These are phyloP conservation scores for Chlorella vulgaris DNA, from an alignment of 139 green algal genomes.

Conservation along the genomic window DNA sequence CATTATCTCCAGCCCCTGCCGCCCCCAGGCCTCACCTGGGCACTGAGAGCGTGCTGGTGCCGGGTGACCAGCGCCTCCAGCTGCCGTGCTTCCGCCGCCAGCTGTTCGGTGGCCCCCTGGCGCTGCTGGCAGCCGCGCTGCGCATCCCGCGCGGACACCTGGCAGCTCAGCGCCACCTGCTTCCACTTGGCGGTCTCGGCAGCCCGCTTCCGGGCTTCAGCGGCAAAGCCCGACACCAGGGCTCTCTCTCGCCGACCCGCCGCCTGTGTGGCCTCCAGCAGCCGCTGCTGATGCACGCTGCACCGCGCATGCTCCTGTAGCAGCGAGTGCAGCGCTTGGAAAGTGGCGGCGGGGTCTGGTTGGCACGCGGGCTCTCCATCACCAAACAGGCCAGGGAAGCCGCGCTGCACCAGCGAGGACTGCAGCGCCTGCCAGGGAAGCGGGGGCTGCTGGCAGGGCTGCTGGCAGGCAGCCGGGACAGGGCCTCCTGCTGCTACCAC, in stretches of 20 bases:
- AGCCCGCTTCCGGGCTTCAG: constrained; percentile 11
- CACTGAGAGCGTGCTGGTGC: constrained; percentile 5
- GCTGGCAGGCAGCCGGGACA: too few relatives aligned
- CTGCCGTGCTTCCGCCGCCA: background rate
- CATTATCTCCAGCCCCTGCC: background rate
- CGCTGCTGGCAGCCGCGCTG: background rate
- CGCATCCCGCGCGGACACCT: constrained; percentile 1
- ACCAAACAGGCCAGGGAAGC: constrained; percentile 12
- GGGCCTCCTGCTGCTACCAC: too few relatives aligned
- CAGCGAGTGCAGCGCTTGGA: background rate
- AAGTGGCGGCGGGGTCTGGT: background rate
- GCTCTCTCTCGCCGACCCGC: constrained; percentile 17
- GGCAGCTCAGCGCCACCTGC: constrained; percentile 25
- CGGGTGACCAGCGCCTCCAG: constrained; percentile 14
- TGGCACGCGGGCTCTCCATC: background rate
- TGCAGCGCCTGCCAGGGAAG: constrained; percentile 15
- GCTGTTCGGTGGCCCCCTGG: background rate
- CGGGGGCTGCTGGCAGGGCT: background rate
- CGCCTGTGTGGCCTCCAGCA: background rate
- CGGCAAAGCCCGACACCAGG: constrained; percentile 3
- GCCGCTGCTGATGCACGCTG: background rate
- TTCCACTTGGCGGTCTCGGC: constrained; percentile 32
- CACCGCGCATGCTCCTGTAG: constrained; percentile 3
- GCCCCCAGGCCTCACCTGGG: constrained; percentile 16
- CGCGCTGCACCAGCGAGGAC: constrained; percentile 12